These are phyloP conservation scores for Coniochaeta sp. DNA, from an alignment of 2,329 filamentous ascomycete species.

Conservation along the genomic window DNA sequence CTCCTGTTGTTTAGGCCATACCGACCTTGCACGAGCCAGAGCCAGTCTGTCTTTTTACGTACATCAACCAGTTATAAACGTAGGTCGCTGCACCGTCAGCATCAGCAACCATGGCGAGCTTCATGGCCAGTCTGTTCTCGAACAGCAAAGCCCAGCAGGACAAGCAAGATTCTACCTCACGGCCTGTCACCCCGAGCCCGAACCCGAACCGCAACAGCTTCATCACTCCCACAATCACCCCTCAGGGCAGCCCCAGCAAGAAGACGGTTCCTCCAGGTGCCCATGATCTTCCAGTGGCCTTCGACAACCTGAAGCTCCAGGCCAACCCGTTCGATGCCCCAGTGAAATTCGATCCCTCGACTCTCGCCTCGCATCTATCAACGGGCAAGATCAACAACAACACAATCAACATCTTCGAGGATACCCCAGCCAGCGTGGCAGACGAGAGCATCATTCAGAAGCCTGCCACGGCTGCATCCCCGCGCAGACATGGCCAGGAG, in stretches of 20 bases:
- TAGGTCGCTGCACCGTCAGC: not conserved
- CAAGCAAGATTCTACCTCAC: constrained; percentile 30
- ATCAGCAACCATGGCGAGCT: constrained; percentile 48
- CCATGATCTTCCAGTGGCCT: constrained; percentile 64
- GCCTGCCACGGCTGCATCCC: constrained; percentile 49
- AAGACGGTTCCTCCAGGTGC: constrained; percentile 68
- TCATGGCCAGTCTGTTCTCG: constrained; percentile 45
- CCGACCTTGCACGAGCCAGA: not conserved
- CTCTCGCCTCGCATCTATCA: constrained; percentile 48
- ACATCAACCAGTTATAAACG: not conserved
- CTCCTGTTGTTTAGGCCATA: not conserved
- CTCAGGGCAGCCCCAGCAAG: constrained; percentile 79
- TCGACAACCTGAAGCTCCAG: constrained; percentile 63
- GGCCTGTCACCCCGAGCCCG: constrained; percentile 55
- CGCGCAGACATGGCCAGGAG: constrained; percentile 67
- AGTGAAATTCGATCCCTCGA: constrained; percentile 52
- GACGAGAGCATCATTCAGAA: constrained; percentile 57
- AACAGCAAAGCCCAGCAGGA: constrained; percentile 35
- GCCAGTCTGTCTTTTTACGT: not conserved
- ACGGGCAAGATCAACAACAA: constrained; percentile 55
- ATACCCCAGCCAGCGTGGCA: constrained; percentile 36
- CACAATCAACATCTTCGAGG: constrained; percentile 43
- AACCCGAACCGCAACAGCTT: constrained; percentile 57
- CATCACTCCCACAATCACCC: constrained; percentile 65
- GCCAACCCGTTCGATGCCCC: constrained; percentile 51